A percentile compares a stretch with the other conserved stretches of the same genome.
These are phyloP conservation scores for Striga asiatica DNA, from an alignment of 257 asterid species.

Conservation along the genomic window DNA sequence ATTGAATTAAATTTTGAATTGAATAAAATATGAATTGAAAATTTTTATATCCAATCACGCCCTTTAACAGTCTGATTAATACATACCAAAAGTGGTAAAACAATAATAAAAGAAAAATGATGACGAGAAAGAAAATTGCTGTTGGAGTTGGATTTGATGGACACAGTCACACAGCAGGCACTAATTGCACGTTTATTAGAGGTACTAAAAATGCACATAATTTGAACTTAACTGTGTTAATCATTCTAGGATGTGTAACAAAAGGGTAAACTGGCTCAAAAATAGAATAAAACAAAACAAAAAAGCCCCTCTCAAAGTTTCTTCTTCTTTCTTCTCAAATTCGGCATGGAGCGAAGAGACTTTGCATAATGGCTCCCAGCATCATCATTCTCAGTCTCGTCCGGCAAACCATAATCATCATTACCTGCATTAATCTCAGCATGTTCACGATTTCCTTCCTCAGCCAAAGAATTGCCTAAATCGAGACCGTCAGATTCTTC, in stretches of 20 bases:
- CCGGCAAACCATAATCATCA: conserved; percentile 9
- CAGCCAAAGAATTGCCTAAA: conserved; percentile 10
- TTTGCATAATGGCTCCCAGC: not conserved
- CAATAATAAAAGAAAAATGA: no score
- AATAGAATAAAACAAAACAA: no score
- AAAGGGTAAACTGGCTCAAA: not conserved
- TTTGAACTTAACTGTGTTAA: not conserved
- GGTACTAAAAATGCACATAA: no score
- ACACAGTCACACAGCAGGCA: no score
- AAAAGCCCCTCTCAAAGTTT: not conserved
- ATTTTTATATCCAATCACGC: no score
- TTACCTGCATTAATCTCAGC: conserved; percentile 5
- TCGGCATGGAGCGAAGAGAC: conserved; percentile 35
- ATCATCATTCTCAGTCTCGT: conserved; percentile 17
- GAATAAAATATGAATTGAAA: no score
- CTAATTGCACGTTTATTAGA: no score
- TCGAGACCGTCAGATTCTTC: conserved; percentile 11
- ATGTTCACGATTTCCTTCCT: conserved; percentile 14
- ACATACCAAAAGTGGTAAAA: no score
- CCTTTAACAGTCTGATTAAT: no score
- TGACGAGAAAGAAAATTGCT: no score
- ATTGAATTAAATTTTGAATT: no score
- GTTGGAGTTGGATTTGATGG: no score
- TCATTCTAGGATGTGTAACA: not conserved
- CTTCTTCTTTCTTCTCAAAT: not conserved